phyloP scores from a whole-genome alignment of 345 rosid genomes.

The Rhodamnia rubescens region DNA sequence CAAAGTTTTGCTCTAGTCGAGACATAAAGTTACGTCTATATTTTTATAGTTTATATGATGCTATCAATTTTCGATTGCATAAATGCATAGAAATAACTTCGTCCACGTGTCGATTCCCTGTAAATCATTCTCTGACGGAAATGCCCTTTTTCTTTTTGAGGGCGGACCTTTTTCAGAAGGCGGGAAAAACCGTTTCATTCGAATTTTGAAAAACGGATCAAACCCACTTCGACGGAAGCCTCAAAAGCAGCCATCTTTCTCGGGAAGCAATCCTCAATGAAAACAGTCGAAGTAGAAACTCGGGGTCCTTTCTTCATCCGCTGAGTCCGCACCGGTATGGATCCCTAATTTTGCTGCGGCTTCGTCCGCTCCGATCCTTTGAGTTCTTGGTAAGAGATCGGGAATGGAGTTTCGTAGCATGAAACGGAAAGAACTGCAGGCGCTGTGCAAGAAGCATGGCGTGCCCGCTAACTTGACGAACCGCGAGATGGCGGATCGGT shows the following conservation, averaged over 20 bases:
- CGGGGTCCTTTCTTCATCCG: not conserved
- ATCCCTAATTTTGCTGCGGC: not conserved
- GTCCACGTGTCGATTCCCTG: not conserved
- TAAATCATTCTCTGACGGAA: not conserved
- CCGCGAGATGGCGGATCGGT: conserved; percentile 37
- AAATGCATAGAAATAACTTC: no score
- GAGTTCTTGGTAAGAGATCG: not conserved
- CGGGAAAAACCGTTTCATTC: not conserved
- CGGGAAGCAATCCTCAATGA: not conserved
- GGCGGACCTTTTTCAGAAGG: not conserved
- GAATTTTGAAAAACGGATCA: not conserved
- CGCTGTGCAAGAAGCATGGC: conserved; percentile 47
- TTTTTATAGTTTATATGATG: no score
- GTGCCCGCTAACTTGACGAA: conserved; percentile 49
- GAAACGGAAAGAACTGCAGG: conserved; percentile 50
- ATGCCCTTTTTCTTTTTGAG: not conserved
- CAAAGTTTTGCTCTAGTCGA: no score
- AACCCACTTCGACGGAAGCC: not conserved
- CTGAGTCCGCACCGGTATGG: not conserved
- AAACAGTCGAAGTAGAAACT: not conserved
- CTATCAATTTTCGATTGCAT: no score
- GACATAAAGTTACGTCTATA: no score
- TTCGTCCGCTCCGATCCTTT: not conserved
- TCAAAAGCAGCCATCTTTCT: not conserved
- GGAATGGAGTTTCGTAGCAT: conserved; percentile 30